Evolutionary conservation across 257 asterid genomes (phyloP), one percentile per base, ranked within the genome.

Genomic region (Solanum virginianum): DNA sequence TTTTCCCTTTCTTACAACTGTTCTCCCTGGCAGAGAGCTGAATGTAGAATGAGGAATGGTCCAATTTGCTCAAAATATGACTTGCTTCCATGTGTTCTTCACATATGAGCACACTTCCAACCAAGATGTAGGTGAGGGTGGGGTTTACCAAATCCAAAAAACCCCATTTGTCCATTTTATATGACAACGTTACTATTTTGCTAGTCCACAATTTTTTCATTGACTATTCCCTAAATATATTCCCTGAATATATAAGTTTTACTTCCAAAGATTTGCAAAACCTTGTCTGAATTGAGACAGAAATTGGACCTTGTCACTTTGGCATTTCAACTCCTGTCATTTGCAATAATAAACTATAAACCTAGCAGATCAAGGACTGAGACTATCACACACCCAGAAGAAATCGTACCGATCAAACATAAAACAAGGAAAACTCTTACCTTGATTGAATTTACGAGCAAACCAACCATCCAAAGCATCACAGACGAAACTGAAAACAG

Each of bases 401-500:
- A 69, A 17, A 69, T 51, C 22, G 49, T 26, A 53, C 7, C 8
- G 11, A 53, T 51, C 47, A 53, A 77, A 79, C 17, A 79, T 53
- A 79, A 26, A 53, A 79, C 6, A 1, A 51, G 65, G 29, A 79
- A 88, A 90, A 84, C 83, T 88, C 92, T 80, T 89, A 95, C 98
- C 97, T 93, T 95, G 99, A 90, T 95, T 97, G 92, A 97, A 87
- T 90, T 91, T 97, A 57, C 99, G 98, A 16, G 99, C 99, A 89
- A 92, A 95, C 94, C 95, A 94, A 85, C 99, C 99, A 88, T 97
- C 99, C 93, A 97, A 90, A 62, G 99, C 98, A 90, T 97, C 99
- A 85, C 98, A 97, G 17, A 94, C 97, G 80, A 97, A 97, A 90
- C 99, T 95, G 93, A 47, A 89, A 87, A 84, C 79, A 9, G 63